phyloP scores from a whole-genome alignment of 352 stramenopile species.

The Pythium periplocum region DNA sequence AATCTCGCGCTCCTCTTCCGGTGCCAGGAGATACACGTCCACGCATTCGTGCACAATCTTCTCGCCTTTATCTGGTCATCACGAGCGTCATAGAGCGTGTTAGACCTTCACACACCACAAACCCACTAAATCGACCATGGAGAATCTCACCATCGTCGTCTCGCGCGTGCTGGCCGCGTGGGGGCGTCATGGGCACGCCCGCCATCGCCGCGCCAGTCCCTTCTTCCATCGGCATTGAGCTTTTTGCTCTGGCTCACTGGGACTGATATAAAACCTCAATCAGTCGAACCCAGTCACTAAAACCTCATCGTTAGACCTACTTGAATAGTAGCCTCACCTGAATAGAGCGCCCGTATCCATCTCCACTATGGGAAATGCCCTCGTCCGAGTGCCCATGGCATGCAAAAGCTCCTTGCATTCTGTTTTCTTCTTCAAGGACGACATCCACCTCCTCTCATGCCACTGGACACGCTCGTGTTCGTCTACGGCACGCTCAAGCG shows the following conservation, averaged over 20 bases:
- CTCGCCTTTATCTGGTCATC: constrained; percentile 6
- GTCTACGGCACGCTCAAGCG: constrained; percentile 82
- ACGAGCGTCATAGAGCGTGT: constrained; percentile 3
- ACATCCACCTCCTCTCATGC: not conserved
- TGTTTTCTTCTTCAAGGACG: not conserved
- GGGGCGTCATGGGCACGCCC: constrained; percentile 12
- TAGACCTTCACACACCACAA: not conserved
- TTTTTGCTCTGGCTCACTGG: too few relatives aligned
- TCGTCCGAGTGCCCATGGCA: too few relatives aligned
- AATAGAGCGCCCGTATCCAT: too few relatives aligned
- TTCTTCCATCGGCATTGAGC: too few relatives aligned
- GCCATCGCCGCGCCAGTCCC: too few relatives aligned
- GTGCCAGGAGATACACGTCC: constrained; percentile 68
- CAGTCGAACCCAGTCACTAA: too few relatives aligned
- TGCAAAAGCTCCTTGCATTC: not conserved
- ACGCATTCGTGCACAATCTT: constrained; percentile 50
- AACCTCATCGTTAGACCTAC: too few relatives aligned
- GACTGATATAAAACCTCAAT: too few relatives aligned
- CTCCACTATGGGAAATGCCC: too few relatives aligned
- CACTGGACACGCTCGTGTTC: constrained; percentile 54
- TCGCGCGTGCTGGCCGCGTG: constrained; percentile 2
- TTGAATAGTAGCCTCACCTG: too few relatives aligned
- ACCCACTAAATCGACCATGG: too few relatives aligned
- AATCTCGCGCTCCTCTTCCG: constrained; percentile 52
- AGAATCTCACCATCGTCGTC: constrained; percentile 7